A percentile compares a stretch with the other conserved stretches of the same genome.
phyloP scores from a whole-genome alignment of 1,139 yeast genomes.

The Kodamaea ohmeri region DNA sequence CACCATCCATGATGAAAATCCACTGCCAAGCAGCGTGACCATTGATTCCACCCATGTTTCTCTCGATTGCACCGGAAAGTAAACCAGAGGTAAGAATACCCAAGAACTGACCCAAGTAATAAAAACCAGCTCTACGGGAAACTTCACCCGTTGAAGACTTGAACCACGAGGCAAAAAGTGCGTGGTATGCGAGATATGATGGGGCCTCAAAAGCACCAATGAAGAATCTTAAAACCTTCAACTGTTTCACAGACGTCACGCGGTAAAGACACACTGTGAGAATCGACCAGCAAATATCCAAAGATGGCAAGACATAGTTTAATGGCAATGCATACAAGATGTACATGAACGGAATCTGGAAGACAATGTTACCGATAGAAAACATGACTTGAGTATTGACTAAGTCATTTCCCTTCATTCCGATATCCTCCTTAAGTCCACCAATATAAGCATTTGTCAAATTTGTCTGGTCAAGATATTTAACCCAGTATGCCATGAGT shows the following conservation, averaged over 20 bases:
- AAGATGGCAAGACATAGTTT: constrained; percentile 52
- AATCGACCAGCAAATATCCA: constrained; percentile 66
- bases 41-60: constrained; percentile 41
- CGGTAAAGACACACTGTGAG: constrained; percentile 56
- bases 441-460: constrained; percentile 69
- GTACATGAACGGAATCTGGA: constrained; percentile 51
- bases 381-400: constrained; percentile 59
- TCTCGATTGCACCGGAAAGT: constrained; percentile 58
- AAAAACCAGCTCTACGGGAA: constrained; percentile 58
- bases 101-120: constrained; percentile 57
- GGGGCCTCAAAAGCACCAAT: constrained; percentile 65
- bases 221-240: constrained; percentile 57
- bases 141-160: constrained; percentile 51
- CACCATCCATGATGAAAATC: constrained; percentile 68
- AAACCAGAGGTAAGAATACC: constrained; percentile 65
- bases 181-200: constrained; percentile 58
- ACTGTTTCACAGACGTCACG: constrained; percentile 44
- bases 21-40: constrained; percentile 70
- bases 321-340: constrained; percentile 49
- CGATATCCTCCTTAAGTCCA: constrained; percentile 56
- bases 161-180: constrained; percentile 62
- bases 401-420: constrained; percentile 65
- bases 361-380: constrained; percentile 56
- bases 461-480: constrained; percentile 61
- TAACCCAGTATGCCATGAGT: constrained; percentile 67